Evolutionary conservation across 1,284 basidiomycete species (phyloP), one percentile per base, ranked within the genome.

Genomic region (Cryptococcus depauperatus): DNA sequence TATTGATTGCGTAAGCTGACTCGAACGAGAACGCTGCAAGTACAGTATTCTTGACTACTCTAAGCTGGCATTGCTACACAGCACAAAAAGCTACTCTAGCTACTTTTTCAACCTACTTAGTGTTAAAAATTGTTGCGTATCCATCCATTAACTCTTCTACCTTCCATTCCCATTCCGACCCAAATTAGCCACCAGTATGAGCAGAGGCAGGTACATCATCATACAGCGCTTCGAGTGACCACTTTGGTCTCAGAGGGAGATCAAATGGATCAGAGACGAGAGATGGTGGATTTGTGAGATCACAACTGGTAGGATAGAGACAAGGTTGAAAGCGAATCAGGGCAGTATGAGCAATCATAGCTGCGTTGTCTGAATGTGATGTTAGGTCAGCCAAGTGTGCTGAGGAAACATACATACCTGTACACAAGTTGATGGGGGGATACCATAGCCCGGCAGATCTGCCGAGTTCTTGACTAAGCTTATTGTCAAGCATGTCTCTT

Each of bases 311-410:
- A n/a, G n/a, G n/a, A n/a, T n/a, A 16, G 32, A 29, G 39, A 18
- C 32, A 27, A 0, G 71, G 71, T n/a, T 83, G 73, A 51, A 93
- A 83, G 10, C 88, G 79, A 53, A 84, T 71, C 75, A 91, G 83
- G 0, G 85, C 82, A 5, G 88, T 83, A 84, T 84, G 91, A 1
- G 78, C 91, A 53, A 96, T 86, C 91, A 96, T 96, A 1, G 81
- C 90, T 0, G 91, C 91, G 62, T 95, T 96, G 58, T 95, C 91
- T 89, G 52, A 14, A 33, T 32, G 16, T 23, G 2, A 7, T 41
- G 44, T 37, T 16, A 46, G 44, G 35, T 33, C 23, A 4, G 27
- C 35, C 21, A 11, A 10, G 34, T 35, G 16, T 35, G 18, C 8
- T 22, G n/a, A n/a, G 3, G 37, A 38, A 25, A 25, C 22, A 25